Evolutionary conservation across 2,329 filamentous ascomycete genomes (phyloP).

Genomic region (Colletotrichum kahawae): DNA sequence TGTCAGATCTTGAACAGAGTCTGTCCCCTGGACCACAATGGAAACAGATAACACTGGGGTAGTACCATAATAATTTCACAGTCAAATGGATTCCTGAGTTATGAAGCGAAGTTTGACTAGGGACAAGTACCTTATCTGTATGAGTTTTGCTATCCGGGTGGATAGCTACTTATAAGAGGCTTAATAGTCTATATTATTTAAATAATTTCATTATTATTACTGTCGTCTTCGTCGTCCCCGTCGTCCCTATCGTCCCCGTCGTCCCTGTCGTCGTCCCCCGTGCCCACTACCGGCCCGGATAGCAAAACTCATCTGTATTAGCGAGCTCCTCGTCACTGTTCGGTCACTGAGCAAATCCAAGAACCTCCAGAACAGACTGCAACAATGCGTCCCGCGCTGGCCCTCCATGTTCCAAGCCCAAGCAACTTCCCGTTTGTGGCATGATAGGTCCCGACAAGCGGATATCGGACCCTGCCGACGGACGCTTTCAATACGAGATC

Average conservation of each 20-base stretch:
- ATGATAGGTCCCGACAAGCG: slow-evolving; percentile 39
- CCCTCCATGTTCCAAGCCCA: slow-evolving; percentile 36
- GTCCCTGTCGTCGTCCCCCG: no score
- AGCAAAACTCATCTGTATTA: no score
- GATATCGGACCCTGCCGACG: slow-evolving; percentile 27
- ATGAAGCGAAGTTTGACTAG: no score
- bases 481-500: slow-evolving; percentile 33
- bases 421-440: slow-evolving; percentile 30
- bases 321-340: not conserved
- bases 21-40: not conserved
- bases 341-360: slow-evolving; percentile 38
- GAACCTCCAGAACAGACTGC: slow-evolving; percentile 36
- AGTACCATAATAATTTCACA: not conserved
- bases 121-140: no score
- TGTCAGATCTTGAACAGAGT: not conserved
- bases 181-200: no score
- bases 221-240: no score
- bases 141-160: no score
- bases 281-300: no score
- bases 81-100: no score
- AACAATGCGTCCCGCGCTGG: slow-evolving; percentile 33
- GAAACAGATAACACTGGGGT: not conserved
- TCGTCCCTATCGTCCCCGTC: no score
- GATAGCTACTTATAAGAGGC: no score
- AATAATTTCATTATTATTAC: no score